Conservation (phyloP, 352 stramenopile genomes). For the Phytophthora ohioensis region DNA sequence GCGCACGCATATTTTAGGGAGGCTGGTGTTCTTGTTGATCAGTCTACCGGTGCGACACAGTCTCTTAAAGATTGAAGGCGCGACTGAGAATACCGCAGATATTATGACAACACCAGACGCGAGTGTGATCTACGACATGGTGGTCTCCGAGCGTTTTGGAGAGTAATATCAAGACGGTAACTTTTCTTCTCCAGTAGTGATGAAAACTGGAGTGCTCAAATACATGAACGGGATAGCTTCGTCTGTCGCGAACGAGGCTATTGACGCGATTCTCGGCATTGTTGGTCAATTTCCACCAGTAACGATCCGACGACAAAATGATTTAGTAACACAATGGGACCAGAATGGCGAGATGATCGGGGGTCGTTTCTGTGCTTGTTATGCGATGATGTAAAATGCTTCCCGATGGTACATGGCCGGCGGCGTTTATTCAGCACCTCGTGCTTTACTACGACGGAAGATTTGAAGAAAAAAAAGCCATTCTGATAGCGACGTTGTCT, state of each 20-base stretch:
- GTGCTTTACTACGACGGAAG: constrained; percentile 14
- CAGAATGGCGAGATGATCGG: constrained; percentile 18
- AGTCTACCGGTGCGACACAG: not conserved
- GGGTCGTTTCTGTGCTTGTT: constrained; percentile 8
- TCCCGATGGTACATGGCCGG: not conserved
- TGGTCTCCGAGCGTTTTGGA: too few species aligned
- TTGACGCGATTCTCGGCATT: constrained; percentile 6
- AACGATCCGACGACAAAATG: not conserved
- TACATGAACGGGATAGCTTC: not conserved
- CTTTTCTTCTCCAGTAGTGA: not conserved
- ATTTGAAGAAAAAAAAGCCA: constrained; percentile 6
- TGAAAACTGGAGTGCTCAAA: not conserved
- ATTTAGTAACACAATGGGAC: constrained; percentile 6
- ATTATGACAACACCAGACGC: too few species aligned
- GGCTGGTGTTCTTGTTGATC: constrained; percentile 1
- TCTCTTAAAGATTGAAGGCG: not conserved
- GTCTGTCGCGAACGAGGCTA: not conserved
- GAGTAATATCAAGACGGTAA: not conserved
- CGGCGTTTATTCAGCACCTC: not conserved
- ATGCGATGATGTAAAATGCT: constrained; percentile 5
- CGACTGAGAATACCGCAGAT: not conserved
- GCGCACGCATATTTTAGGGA: constrained; percentile 11
- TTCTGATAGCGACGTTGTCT: not conserved
- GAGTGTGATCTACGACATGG: too few species aligned
- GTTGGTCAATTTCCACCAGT: not conserved